These are phyloP conservation scores for Sporisorium exsertum DNA, from an alignment of 1,284 basidiomycete genomes.

Conservation along the genomic window DNA sequence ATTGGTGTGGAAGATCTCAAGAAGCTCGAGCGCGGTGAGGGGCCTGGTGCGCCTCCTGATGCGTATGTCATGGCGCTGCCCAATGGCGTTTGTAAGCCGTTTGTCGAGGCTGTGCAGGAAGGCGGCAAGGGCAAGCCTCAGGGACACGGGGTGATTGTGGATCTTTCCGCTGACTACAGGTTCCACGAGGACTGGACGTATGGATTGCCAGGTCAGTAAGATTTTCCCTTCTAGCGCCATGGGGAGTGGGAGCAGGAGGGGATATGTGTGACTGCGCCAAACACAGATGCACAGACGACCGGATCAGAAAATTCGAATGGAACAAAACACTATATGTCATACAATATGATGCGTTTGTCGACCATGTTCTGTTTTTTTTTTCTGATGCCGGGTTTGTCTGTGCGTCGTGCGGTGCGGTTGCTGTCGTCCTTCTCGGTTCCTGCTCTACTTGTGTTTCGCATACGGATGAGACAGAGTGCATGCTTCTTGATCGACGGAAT, in stretches of 20 bases:
- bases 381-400: constrained; percentile 1
- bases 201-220: constrained; percentile 92
- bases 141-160: constrained; percentile 79
- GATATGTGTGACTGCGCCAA: too few relatives aligned
- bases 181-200: constrained; percentile 97
- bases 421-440: not conserved
- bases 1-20: constrained; percentile 65
- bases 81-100: constrained; percentile 96
- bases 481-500: too few relatives aligned
- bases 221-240: too few relatives aligned
- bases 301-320: not conserved
- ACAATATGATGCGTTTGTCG: not conserved
- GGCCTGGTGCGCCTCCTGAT: constrained; percentile 65
- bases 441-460: too few relatives aligned
- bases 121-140: constrained; percentile 75
- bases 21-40: constrained; percentile 65
- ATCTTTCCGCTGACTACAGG: constrained; percentile 93
- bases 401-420: not conserved
- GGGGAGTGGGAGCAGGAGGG: too few relatives aligned
- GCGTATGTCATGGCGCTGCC: constrained; percentile 87
- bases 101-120: constrained; percentile 92
- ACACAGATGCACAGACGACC: not conserved
- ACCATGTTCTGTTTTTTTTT: too few relatives aligned
- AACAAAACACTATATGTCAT: not conserved
- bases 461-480: too few relatives aligned